Evolutionary conservation across 148 eudicot genomes (phyloP).

Genomic region (Drosera capensis): DNA sequence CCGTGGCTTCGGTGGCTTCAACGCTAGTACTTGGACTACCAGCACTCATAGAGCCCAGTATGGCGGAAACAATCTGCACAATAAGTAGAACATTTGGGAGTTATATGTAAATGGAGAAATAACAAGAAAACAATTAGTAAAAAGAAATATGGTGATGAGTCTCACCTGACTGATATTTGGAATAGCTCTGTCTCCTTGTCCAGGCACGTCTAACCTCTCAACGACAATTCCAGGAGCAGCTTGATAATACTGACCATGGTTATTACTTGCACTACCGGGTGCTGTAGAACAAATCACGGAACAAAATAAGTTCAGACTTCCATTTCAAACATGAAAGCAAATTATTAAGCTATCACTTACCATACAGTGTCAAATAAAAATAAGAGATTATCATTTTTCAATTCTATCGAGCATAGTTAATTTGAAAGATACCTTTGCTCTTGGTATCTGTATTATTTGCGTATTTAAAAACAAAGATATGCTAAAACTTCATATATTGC

Average conservation of each 20-base stretch:
- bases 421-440: too few relatives aligned
- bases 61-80: conserved; percentile 61
- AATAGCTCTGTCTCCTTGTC: conserved; percentile 53
- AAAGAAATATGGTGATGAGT: background rate
- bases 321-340: too few relatives aligned
- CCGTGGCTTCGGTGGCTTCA: conserved; percentile 46
- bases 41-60: conserved; percentile 59
- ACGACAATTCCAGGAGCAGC: conserved; percentile 51
- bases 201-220: conserved; percentile 56
- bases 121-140: background rate
- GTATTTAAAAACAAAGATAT: too few relatives aligned
- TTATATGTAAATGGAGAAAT: background rate
- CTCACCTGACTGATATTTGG: conserved; percentile 67
- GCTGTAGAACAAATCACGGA: conserved; percentile 21
- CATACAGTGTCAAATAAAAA: too few relatives aligned
- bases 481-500: too few relatives aligned
- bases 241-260: conserved; percentile 29
- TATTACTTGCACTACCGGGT: conserved; percentile 30
- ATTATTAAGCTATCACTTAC: too few relatives aligned
- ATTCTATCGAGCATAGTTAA: too few relatives aligned
- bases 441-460: too few relatives aligned
- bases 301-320: too few relatives aligned
- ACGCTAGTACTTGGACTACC: conserved; percentile 35
- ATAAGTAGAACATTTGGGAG: background rate
- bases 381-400: too few relatives aligned